These are phyloP conservation scores for Athelia sp. DNA, from an alignment of 1,284 basidiomycete species.

Conservation along the genomic window DNA sequence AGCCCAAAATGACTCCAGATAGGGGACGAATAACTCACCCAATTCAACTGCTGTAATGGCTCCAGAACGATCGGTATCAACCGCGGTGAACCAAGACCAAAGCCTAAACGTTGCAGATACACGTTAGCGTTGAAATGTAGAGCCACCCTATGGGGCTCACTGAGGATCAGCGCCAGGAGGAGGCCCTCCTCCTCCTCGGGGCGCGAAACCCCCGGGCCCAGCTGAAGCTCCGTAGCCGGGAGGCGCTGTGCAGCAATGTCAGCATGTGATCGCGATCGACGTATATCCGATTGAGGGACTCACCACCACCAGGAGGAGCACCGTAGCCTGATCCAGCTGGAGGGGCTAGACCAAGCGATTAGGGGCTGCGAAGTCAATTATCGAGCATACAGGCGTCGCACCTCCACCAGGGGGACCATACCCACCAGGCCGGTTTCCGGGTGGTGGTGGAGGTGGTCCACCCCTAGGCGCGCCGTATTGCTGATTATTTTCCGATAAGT, in stretches of 20 bases:
- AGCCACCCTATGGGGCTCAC: slow-evolving; percentile 32
- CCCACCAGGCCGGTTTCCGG: not conserved
- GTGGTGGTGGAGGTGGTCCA: too few species aligned
- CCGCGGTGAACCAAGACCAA: slow-evolving; percentile 69
- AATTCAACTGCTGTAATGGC: slow-evolving; percentile 63
- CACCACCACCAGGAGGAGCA: not conserved
- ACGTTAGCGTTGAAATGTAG: too few species aligned
- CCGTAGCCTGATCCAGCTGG: slow-evolving; percentile 8
- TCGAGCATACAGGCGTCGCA: too few species aligned
- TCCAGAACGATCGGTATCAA: slow-evolving; percentile 67
- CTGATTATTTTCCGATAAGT: too few species aligned
- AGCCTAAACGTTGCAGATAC: slow-evolving; percentile 33
- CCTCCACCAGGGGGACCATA: slow-evolving; percentile 4
- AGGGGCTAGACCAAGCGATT: not conserved
- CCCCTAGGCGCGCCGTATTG: too few species aligned
- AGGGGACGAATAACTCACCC: slow-evolving; percentile 36
- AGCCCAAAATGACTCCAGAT: slow-evolving; percentile 11
- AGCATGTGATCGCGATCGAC: not conserved
- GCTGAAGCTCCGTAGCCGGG: slow-evolving; percentile 26
- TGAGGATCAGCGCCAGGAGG: slow-evolving; percentile 68
- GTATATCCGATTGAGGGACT: not conserved
- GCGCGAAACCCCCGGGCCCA: slow-evolving; percentile 32
- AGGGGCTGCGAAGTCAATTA: too few species aligned
- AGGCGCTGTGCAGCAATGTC: not conserved
- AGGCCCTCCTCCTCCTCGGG: slow-evolving; percentile 31